Conservation (phyloP, 352 stramenopile genomes). For the Pythium myriotylum region DNA sequence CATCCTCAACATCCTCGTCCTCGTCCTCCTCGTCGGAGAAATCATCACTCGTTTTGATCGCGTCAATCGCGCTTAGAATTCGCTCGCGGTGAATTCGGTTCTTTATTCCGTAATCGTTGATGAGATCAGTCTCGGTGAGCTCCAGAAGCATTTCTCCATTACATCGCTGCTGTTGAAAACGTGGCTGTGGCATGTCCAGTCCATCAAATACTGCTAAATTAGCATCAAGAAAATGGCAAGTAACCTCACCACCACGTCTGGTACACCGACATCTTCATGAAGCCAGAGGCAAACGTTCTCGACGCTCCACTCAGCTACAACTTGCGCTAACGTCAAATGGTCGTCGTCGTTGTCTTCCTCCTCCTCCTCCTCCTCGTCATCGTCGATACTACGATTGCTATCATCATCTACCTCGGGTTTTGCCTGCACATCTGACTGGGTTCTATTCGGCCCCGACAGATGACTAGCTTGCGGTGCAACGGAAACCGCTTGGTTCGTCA, state of each 20-base stretch:
- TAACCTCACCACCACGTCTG: conserved; percentile 61
- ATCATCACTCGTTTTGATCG: conserved; percentile 72
- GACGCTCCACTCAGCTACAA: conserved; percentile 79
- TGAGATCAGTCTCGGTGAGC: conserved; percentile 72
- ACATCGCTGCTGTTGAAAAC: conserved; percentile 68
- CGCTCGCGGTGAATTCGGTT: conserved; percentile 66
- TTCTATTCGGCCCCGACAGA: not conserved
- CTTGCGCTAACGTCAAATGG: conserved; percentile 68
- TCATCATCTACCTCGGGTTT: conserved; percentile 34
- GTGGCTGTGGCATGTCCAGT: conserved; percentile 34
- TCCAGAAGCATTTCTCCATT: conserved; percentile 73
- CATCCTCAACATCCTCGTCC: conserved; percentile 44
- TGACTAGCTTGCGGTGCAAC: not conserved
- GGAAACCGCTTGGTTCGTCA: conserved; percentile 34
- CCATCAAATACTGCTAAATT: not conserved
- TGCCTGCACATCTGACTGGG: not conserved
- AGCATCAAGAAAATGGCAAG: conserved; percentile 3
- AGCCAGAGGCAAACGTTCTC: conserved; percentile 84
- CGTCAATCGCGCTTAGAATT: conserved; percentile 77
- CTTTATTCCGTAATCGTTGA: conserved; percentile 77
- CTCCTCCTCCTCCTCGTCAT: conserved; percentile 37
- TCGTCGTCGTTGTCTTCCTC: conserved; percentile 58
- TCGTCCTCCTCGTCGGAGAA: conserved; percentile 67
- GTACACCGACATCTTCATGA: conserved; percentile 71
- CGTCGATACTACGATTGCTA: conserved; percentile 11